phyloP scores from a whole-genome alignment of 2,329 filamentous ascomycete species.

The Blastomyces emzantsi region DNA sequence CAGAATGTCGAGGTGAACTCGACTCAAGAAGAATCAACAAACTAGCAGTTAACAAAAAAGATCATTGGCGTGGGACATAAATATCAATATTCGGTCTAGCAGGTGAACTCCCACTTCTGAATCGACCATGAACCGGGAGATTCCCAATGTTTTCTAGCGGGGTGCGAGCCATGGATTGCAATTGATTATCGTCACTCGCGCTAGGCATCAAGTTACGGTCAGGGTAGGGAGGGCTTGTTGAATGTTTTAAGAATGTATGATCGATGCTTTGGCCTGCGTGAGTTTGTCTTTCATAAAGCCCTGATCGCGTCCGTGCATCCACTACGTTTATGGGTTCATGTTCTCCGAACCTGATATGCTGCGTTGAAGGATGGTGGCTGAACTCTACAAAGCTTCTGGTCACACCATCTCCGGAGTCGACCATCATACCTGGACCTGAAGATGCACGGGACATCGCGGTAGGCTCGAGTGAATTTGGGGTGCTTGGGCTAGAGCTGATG shows the following conservation, averaged over 20 bases:
- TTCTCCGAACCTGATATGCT: conserved; percentile 21
- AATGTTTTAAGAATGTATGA: background rate
- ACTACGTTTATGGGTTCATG: conserved; percentile 18
- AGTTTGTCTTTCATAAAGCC: conserved; percentile 12
- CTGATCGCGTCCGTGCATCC: conserved; percentile 18
- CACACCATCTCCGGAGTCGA: conserved; percentile 16
- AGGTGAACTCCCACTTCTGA: conserved; percentile 22
- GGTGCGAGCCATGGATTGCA: background rate
- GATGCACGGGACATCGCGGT: conserved; percentile 18
- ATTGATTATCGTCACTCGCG: conserved; percentile 15
- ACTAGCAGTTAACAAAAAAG: conserved; percentile 1
- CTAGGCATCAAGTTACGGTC: conserved; percentile 21
- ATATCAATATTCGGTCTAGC: conserved; percentile 20
- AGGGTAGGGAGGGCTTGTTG: conserved; percentile 18
- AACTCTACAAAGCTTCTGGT: conserved; percentile 17
- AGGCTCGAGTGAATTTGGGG: conserved; percentile 13
- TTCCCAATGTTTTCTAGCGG: conserved; percentile 7
- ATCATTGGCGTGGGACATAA: conserved; percentile 18
- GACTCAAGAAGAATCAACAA: conserved; percentile 6
- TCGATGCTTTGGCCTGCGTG: background rate
- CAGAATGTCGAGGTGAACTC: background rate
- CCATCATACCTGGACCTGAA: conserved; percentile 23
- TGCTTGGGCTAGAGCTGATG: conserved; percentile 11
- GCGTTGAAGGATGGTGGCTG: conserved; percentile 10
- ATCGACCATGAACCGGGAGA: conserved; percentile 1